Conservation (phyloP, 495 filamentous ascomycete species). For the Massariosphaeria phaeospora region DNA sequence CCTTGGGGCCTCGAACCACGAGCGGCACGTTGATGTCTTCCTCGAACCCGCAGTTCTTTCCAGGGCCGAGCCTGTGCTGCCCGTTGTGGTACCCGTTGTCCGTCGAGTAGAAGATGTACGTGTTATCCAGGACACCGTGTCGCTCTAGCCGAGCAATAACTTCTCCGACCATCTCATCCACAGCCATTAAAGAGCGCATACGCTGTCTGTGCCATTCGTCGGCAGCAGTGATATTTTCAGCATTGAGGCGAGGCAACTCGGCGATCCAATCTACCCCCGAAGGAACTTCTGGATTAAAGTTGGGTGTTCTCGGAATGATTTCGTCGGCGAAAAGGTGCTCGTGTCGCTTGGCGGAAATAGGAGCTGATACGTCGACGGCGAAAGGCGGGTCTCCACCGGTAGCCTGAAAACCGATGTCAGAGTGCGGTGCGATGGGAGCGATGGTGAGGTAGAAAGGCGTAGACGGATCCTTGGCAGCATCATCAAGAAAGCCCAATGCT, state of each 20-base stretch:
- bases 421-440: slow-evolving; percentile 64
- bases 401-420: slow-evolving; percentile 47
- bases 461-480: slow-evolving; percentile 46
- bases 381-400: slow-evolving; percentile 25
- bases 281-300: slow-evolving; percentile 45
- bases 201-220: slow-evolving; percentile 65
- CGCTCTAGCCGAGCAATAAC: slow-evolving; percentile 51
- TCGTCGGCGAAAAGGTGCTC: slow-evolving; percentile 47
- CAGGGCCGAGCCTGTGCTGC: slow-evolving; percentile 66
- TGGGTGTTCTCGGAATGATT: slow-evolving; percentile 48
- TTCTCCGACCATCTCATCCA: slow-evolving; percentile 64
- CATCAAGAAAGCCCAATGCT: slow-evolving; percentile 59
- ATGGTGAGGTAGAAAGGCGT: slow-evolving; percentile 64
- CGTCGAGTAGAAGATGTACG: slow-evolving; percentile 66
- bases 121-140: slow-evolving; percentile 56
- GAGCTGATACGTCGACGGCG: slow-evolving; percentile 18
- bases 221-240: slow-evolving; percentile 56
- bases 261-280: slow-evolving; percentile 62
- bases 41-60: slow-evolving; percentile 67
- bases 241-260: slow-evolving; percentile 48
- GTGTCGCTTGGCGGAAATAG: slow-evolving; percentile 39
- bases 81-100: slow-evolving; percentile 75
- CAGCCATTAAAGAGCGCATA: slow-evolving; percentile 58
- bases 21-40: slow-evolving; percentile 71
- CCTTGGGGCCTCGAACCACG: slow-evolving; percentile 41